phyloP scores from a whole-genome alignment of 2,329 filamentous ascomycete genomes.

The Phialocephala subalpina region DNA sequence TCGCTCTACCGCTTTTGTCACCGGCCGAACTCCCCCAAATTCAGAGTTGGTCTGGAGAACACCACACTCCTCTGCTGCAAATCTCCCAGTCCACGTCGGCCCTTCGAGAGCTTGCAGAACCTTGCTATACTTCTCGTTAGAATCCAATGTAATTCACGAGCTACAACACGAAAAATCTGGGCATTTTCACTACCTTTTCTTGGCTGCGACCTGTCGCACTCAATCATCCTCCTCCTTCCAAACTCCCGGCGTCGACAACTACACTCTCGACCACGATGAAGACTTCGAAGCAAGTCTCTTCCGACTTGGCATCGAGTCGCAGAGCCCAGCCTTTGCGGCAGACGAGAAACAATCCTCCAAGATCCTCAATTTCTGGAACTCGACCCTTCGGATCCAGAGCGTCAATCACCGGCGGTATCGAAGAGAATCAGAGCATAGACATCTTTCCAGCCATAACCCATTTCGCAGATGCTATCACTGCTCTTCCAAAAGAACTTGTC shows the following conservation, averaged over 20 bases:
- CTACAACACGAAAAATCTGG: not conserved
- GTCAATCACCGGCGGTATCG: constrained; percentile 52
- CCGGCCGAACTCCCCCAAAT: too few relatives aligned
- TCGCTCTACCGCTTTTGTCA: too few relatives aligned
- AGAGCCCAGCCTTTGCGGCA: constrained; percentile 71
- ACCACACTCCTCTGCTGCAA: too few relatives aligned
- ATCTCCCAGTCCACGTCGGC: not conserved
- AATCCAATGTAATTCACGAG: constrained; percentile 21
- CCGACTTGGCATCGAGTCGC: constrained; percentile 54
- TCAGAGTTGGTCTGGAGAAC: too few relatives aligned
- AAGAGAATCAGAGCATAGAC: constrained; percentile 64
- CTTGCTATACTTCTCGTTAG: not conserved
- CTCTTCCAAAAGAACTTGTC: constrained; percentile 92
- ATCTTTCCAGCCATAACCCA: constrained; percentile 73
- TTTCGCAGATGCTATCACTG: constrained; percentile 92
- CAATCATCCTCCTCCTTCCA: not conserved
- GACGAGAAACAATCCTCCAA: constrained; percentile 69
- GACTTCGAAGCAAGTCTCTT: constrained; percentile 41
- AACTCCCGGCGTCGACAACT: constrained; percentile 14
- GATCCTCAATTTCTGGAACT: constrained; percentile 58
- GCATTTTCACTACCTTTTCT: not conserved
- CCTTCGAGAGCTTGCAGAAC: not conserved
- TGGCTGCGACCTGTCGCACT: constrained; percentile 4
- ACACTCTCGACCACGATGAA: constrained; percentile 42
- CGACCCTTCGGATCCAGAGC: constrained; percentile 53